These are phyloP conservation scores for Apiospora saccharicola DNA, from an alignment of 2,329 filamentous ascomycete species.

Conservation along the genomic window DNA sequence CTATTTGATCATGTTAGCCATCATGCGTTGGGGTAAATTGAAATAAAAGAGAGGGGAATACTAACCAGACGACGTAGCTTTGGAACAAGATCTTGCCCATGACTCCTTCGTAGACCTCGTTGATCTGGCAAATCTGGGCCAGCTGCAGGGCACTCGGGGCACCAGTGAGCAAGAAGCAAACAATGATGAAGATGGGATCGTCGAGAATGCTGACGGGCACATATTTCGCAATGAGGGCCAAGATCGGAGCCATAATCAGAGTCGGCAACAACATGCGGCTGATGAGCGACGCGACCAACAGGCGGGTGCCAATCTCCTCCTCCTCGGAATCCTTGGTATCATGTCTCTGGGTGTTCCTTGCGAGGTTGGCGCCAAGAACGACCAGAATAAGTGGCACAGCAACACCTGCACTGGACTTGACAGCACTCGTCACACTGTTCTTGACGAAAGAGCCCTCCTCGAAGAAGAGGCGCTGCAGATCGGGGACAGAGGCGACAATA, in stretches of 20 bases:
- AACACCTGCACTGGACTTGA: slow-evolving; percentile 85
- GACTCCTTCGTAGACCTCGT: slow-evolving; percentile 91
- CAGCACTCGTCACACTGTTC: slow-evolving; percentile 90
- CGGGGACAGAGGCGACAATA: slow-evolving; percentile 85
- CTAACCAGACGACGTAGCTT: slow-evolving; percentile 93
- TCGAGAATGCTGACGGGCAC: slow-evolving; percentile 93
- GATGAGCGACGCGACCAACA: slow-evolving; percentile 85
- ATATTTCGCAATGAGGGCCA: slow-evolving; percentile 88
- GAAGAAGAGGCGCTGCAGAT: slow-evolving; percentile 87
- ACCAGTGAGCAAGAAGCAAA: slow-evolving; percentile 94
- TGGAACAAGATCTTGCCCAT: slow-evolving; percentile 95
- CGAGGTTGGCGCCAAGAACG: slow-evolving; percentile 92
- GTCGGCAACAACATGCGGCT: slow-evolving; percentile 94
- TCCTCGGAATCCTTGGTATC: slow-evolving; percentile 75
- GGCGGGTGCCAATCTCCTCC: slow-evolving; percentile 70
- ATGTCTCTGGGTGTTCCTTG: slow-evolving; percentile 83
- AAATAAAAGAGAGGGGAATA: slow-evolving; percentile 31
- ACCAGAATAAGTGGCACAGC: slow-evolving; percentile 95
- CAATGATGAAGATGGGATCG: slow-evolving; percentile 97
- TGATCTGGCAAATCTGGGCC: slow-evolving; percentile 98
- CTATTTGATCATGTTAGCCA: slow-evolving; percentile 52
- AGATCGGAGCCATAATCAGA: slow-evolving; percentile 87
- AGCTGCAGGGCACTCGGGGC: slow-evolving; percentile 93
- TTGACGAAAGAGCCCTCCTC: slow-evolving; percentile 86
- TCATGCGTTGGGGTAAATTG: slow-evolving; percentile 29